Conservation (phyloP, 805 yeast species). For the Yarrowia hollandica region DNA sequence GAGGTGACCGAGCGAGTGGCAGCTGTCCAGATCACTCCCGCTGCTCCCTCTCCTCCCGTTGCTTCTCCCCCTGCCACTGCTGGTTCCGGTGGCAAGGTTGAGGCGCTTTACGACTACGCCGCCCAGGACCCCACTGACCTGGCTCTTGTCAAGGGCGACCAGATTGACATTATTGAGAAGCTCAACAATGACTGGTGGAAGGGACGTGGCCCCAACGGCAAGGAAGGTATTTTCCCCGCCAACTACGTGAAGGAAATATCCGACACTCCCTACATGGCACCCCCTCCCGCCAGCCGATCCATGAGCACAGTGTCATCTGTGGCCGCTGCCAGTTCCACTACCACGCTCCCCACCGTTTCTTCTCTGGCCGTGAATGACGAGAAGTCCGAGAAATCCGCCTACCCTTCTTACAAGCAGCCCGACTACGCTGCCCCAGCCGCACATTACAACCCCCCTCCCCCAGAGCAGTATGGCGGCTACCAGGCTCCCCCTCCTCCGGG, state of each 20-base stretch:
- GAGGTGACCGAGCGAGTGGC: slow-evolving; percentile 47
- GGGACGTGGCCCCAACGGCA: slow-evolving; percentile 56
- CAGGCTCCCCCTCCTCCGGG: slow-evolving; percentile 29
- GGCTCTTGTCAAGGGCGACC: slow-evolving; percentile 62
- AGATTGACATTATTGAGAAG: slow-evolving; percentile 66
- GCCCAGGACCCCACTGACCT: slow-evolving; percentile 80
- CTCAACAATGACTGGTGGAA: slow-evolving; percentile 89
- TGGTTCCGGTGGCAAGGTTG: slow-evolving; percentile 40
- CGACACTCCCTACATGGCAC: slow-evolving; percentile 31
- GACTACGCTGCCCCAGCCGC: slow-evolving; percentile 30
- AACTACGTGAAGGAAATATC: slow-evolving; percentile 61
- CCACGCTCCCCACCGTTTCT: background rate
- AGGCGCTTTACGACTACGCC: slow-evolving; percentile 71
- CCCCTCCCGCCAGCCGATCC: slow-evolving; percentile 31
- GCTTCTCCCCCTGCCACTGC: slow-evolving; percentile 34
- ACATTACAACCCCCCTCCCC: slow-evolving; percentile 32
- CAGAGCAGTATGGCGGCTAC: slow-evolving; percentile 32
- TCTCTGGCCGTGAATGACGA: slow-evolving; percentile 9
- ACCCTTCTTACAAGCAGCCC: slow-evolving; percentile 26
- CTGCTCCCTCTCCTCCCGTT: slow-evolving; percentile 31
- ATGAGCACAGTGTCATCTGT: slow-evolving; percentile 11
- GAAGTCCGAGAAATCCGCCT: slow-evolving; percentile 8
- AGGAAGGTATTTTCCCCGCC: slow-evolving; percentile 84
- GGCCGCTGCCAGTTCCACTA: background rate
- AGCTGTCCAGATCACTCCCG: slow-evolving; percentile 38